Conservation (phyloP, 805 yeast species). For the Candida dajiaensis region DNA sequence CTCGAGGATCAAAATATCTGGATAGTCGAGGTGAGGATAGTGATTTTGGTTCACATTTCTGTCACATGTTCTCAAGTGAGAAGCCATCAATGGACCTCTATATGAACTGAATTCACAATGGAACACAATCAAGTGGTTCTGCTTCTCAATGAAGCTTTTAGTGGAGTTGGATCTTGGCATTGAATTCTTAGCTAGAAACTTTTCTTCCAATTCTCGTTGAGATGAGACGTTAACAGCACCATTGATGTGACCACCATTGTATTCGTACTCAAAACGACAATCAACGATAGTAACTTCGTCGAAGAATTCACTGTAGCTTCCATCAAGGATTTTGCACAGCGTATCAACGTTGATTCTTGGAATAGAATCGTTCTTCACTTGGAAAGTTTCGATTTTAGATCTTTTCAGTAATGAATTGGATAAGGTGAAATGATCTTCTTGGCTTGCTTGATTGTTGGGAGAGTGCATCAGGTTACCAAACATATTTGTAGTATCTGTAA, state of each 20-base stretch:
- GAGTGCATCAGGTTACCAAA: constrained; percentile 23
- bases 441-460: constrained; percentile 7
- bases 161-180: background rate
- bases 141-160: constrained; percentile 15
- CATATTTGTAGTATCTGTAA: constrained; percentile 31
- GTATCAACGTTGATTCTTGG: constrained; percentile 61
- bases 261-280: constrained; percentile 92
- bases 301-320: constrained; percentile 41
- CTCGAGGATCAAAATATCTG: constrained; percentile 81
- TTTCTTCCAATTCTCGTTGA: constrained; percentile 59
- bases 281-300: constrained; percentile 54
- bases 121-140: constrained; percentile 58
- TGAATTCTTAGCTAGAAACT: constrained; percentile 26
- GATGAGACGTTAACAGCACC: constrained; percentile 76
- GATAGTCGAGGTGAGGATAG: constrained; percentile 80
- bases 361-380: constrained; percentile 51
- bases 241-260: constrained; percentile 84
- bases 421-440: constrained; percentile 10
- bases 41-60: constrained; percentile 63
- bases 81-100: constrained; percentile 92
- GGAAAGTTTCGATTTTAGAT: constrained; percentile 36
- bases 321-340: constrained; percentile 52
- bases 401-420: constrained; percentile 18
- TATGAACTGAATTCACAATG: constrained; percentile 94
- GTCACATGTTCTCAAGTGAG: constrained; percentile 78